Conservation (phyloP, 345 rosid genomes). For the Moricandia arvensis region DNA sequence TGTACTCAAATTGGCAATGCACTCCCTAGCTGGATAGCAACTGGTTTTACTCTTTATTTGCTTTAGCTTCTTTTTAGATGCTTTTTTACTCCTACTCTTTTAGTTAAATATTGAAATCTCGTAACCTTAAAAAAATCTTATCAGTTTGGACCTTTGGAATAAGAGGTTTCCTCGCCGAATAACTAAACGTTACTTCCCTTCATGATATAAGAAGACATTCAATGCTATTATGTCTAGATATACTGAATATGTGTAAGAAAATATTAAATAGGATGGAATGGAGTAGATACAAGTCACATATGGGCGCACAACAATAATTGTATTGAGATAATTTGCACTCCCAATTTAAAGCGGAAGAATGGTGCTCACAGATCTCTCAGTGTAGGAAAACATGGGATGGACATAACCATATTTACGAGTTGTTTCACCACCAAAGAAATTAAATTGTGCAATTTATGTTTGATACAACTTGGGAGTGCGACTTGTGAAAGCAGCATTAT, state of each 20-base stretch:
- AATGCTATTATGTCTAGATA: neutral
- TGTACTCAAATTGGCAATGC: no score
- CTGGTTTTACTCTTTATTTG: no score
- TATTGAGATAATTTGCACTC: neutral
- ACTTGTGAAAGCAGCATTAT: neutral
- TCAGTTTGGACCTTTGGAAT: neutral
- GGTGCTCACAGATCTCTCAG: conserved; percentile 32
- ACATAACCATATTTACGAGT: neutral
- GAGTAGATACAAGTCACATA: conserved; percentile 19
- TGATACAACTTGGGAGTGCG: conserved; percentile 1
- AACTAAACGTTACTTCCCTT: neutral
- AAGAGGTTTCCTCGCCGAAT: neutral
- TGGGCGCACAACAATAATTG: neutral
- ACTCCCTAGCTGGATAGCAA: no score
- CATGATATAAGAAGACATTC: neutral
- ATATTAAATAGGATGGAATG: neutral
- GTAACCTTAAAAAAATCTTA: conserved; percentile 3
- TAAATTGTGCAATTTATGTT: conserved; percentile 9
- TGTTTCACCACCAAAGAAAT: neutral
- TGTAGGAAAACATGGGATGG: conserved; percentile 13
- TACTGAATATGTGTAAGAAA: neutral
- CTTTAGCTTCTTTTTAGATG: neutral
- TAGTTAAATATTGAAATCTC: neutral
- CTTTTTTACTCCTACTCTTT: neutral
- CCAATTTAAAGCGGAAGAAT: neutral